Conservation (phyloP, 2,329 filamentous ascomycete species). For the Hymenoscyphus fraxineus region DNA sequence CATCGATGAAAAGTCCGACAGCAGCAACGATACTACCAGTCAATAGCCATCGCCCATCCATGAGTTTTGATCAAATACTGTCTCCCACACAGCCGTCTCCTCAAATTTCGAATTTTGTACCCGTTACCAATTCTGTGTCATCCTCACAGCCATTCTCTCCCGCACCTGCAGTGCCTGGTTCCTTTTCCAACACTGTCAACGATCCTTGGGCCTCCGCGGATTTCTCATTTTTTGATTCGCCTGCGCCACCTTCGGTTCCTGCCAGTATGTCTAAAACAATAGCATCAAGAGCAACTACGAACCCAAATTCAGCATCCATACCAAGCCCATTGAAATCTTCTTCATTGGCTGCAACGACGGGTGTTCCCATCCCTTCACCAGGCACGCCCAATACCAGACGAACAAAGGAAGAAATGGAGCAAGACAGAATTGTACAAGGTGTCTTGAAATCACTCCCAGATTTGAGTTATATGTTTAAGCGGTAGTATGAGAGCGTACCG, state of each 20-base stretch:
- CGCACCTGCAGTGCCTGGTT: background rate
- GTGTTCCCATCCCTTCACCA: background rate
- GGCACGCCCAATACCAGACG: conserved; percentile 14
- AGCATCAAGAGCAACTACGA: background rate
- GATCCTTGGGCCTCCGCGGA: conserved; percentile 37
- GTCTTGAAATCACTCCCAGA: conserved; percentile 35
- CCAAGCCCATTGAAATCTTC: conserved; percentile 2
- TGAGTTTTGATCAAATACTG: conserved; percentile 14
- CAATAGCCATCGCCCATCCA: conserved; percentile 11
- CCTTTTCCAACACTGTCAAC: conserved; percentile 6
- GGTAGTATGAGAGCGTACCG: conserved; percentile 13
- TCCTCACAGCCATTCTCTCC: background rate
- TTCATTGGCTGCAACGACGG: background rate
- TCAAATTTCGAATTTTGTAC: background rate
- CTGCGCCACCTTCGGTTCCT: conserved; percentile 10
- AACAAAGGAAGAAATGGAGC: conserved; percentile 30
- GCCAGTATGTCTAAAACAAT: conserved; percentile 12
- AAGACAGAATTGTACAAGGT: conserved; percentile 32
- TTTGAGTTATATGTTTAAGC: conserved; percentile 36
- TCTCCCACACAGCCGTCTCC: conserved; percentile 7
- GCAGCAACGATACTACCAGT: conserved; percentile 2
- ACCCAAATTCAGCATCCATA: conserved; percentile 3
- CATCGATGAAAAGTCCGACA: background rate
- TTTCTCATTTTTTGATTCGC: conserved; percentile 37
- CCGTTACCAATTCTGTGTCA: no score